Base-by-base conservation (phyloP, 768 basidiomycete genomes). In the Daedalea quercina region DNA sequence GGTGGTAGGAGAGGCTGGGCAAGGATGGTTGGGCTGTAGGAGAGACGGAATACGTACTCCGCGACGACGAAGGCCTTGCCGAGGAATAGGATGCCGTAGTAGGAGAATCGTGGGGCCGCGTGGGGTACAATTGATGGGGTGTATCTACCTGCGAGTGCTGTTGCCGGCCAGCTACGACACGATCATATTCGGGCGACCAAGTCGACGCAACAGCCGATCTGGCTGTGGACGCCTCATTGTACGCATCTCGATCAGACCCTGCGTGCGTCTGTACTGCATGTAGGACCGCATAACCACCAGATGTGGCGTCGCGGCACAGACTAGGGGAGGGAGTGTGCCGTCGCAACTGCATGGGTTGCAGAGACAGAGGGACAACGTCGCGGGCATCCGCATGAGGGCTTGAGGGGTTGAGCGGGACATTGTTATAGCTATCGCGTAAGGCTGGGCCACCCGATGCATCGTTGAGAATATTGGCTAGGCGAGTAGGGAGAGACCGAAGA, bases 321-420 rank as follows among this genome's bases (percentile, higher is more conserved):
- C 45, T 20, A 35, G 65, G 63, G 11, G 65, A 63, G 3, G 66
- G 61, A 0, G 65, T 63, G 33, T 58, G 57, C 19, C 58, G 61
- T 13, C 57, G 51, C 37, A 52, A 34, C 23, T 53, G 44, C 13
- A 50, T 46, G 25, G 57, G 49, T 45, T 63, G 65, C 13, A 62
- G 54, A 24, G 62, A 54, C 35, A 59, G 47, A 8, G 62, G 56
- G 31, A 61, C 55, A 45, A 53, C 50, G 49, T 59, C 56, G 51
- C 47, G 62, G 50, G 53, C 45, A 54, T 33, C 24, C 31, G 20
- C 44, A 7, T 17, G n/a, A 31, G 28, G 28, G 11, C 6, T 31
- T 4, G 11, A 6, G 6, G 28, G 6, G 4, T 31, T 31, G 28
- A 44, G 23, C 19, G 44, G 23, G 9, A 26, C 28, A 31, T 31